Evolutionary conservation across 345 rosid species (phyloP).

Genomic region (Salix caprea): DNA sequence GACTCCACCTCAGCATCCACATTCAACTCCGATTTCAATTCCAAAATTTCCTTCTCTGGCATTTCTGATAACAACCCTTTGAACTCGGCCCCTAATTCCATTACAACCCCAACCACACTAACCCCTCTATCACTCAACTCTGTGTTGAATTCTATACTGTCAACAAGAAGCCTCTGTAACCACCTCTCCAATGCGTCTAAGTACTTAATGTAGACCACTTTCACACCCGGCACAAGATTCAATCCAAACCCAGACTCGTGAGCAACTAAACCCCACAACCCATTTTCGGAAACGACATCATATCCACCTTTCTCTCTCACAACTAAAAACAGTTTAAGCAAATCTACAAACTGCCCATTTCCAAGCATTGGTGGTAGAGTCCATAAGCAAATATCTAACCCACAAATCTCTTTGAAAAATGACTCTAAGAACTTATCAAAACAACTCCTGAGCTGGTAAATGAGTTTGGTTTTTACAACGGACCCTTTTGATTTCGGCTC

Average conservation of each 20-base stretch:
- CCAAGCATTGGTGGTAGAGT: conserved; percentile 48
- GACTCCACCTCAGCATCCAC: conserved; percentile 17
- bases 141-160: neutral
- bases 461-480: neutral
- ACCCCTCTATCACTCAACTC: conserved; percentile 8
- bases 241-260: conserved; percentile 44
- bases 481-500: conserved; percentile 1
- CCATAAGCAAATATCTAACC: conserved; percentile 6
- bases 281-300: conserved; percentile 34
- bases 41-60: neutral
- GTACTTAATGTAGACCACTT: conserved; percentile 48
- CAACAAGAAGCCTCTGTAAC: conserved; percentile 27
- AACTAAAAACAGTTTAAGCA: conserved; percentile 43
- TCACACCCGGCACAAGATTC: conserved; percentile 25
- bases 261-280: conserved; percentile 49
- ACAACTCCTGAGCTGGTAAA: neutral
- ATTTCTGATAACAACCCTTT: conserved; percentile 28
- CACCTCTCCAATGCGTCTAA: conserved; percentile 43
- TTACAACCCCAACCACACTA: conserved; percentile 20
- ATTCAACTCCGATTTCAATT: conserved; percentile 18
- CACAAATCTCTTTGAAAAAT: conserved; percentile 5
- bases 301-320: conserved; percentile 53
- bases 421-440: conserved; percentile 6
- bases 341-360: conserved; percentile 43
- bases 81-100: conserved; percentile 32